Evolutionary conservation across 2,329 filamentous ascomycete species (phyloP).

Genomic region (Aureobasidium sp.): DNA sequence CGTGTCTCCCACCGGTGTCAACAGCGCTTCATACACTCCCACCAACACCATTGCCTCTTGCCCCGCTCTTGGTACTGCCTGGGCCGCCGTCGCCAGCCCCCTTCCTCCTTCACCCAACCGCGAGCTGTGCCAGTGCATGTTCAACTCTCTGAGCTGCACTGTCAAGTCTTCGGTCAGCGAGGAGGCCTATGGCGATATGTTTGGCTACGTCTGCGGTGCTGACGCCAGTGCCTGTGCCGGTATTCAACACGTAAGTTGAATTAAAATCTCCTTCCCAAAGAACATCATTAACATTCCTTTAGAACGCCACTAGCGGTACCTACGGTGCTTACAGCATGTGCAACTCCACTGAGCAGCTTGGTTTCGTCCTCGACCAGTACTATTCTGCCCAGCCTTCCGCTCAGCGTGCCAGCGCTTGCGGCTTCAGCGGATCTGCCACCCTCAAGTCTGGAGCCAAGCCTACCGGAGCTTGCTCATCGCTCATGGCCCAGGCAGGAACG

Average conservation of each 20-base stretch:
- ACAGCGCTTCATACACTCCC: slow-evolving; percentile 61
- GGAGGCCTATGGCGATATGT: slow-evolving; percentile 58
- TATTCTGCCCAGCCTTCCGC: slow-evolving; percentile 49
- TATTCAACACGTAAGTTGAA: slow-evolving; percentile 43
- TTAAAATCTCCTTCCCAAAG: no score
- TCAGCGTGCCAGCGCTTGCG: slow-evolving; percentile 50
- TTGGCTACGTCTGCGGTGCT: slow-evolving; percentile 62
- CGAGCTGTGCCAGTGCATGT: slow-evolving; percentile 80
- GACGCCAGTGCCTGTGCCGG: slow-evolving; percentile 52
- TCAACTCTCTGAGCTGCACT: slow-evolving; percentile 61
- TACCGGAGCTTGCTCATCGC: slow-evolving; percentile 45
- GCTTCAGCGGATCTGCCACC: slow-evolving; percentile 60
- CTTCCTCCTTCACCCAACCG: slow-evolving; percentile 77
- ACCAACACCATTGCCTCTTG: slow-evolving; percentile 63
- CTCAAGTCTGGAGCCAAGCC: slow-evolving; percentile 43
- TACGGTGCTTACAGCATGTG: slow-evolving; percentile 79
- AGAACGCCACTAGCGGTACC: slow-evolving; percentile 55
- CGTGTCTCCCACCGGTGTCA: slow-evolving; percentile 57
- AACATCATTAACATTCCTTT: not conserved
- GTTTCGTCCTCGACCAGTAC: slow-evolving; percentile 67
- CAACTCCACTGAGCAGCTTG: slow-evolving; percentile 59
- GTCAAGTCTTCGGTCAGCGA: slow-evolving; percentile 50
- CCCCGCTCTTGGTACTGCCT: slow-evolving; percentile 56
- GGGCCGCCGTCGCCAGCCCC: slow-evolving; percentile 56
- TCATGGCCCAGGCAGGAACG: slow-evolving; percentile 56